Evolutionary conservation across 495 filamentous ascomycete species (phyloP).

Genomic region (Clavariopsis aquatica): DNA sequence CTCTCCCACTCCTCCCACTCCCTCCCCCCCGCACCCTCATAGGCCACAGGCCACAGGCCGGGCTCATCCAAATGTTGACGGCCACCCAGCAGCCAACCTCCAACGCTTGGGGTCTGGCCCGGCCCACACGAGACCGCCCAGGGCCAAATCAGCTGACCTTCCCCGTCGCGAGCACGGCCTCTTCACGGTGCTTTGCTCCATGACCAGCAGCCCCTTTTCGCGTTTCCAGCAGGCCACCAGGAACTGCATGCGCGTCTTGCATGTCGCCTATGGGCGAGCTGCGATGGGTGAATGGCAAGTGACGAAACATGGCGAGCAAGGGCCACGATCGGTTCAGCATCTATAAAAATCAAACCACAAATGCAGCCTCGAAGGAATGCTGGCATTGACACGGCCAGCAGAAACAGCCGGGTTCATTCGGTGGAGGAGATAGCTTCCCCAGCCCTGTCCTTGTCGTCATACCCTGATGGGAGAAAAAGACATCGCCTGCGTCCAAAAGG

Average conservation of each 20-base stretch:
- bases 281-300: no score
- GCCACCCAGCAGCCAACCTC: not conserved
- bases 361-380: not conserved
- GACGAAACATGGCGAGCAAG: conserved; percentile 4
- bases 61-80: not conserved
- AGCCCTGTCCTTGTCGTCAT: not conserved
- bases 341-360: not conserved
- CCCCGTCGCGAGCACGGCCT: no score
- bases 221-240: not conserved
- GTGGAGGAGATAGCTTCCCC: not conserved
- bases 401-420: conserved; percentile 7
- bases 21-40: no score
- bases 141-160: not conserved
- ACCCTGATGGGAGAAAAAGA: not conserved
- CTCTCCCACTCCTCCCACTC: no score
- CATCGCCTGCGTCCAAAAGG: not conserved
- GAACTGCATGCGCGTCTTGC: not conserved
- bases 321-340: not conserved
- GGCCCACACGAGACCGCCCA: not conserved
- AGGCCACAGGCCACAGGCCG: conserved; percentile 1
- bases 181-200: not conserved
- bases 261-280: no score
- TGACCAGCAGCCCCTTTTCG: not conserved
- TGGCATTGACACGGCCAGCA: not conserved
- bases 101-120: not conserved